Percentiles rank a stretch among this genome's conserved stretches.
phyloP scores from a whole-genome alignment of 2,329 filamentous ascomycete species.

The Colletotrichum brevisporum region DNA sequence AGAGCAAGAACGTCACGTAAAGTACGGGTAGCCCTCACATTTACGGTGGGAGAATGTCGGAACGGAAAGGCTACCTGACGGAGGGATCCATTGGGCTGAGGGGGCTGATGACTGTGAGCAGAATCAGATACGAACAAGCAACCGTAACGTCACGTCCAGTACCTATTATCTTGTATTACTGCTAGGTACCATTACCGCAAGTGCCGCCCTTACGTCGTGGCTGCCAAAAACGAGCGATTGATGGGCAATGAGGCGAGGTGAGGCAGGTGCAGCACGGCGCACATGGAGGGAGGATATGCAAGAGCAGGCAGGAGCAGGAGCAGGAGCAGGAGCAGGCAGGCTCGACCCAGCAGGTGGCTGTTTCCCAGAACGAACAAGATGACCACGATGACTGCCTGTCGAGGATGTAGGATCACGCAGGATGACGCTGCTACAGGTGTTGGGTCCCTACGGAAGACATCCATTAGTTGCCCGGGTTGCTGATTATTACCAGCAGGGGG shows the following conservation, averaged over 20 bases:
- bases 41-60: background rate
- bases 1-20: background rate
- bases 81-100: no score
- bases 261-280: no score
- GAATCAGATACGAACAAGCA: no score
- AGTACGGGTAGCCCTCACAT: background rate
- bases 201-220: no score
- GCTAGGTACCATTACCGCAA: no score
- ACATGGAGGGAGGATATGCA: no score
- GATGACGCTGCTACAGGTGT: slow-evolving; percentile 3
- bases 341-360: background rate
- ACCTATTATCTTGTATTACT: no score
- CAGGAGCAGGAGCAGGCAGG: background rate
- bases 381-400: background rate
- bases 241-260: no score
- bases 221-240: no score
- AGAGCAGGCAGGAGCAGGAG: background rate
- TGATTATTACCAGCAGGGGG: background rate
- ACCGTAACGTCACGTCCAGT: no score
- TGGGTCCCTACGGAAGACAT: background rate
- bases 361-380: slow-evolving; percentile 8
- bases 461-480: background rate
- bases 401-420: slow-evolving; percentile 18
- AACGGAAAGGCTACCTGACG: no score
- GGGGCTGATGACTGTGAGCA: no score